Conservation (phyloP, 768 basidiomycete genomes). For the Kwoniella dendrophila region DNA sequence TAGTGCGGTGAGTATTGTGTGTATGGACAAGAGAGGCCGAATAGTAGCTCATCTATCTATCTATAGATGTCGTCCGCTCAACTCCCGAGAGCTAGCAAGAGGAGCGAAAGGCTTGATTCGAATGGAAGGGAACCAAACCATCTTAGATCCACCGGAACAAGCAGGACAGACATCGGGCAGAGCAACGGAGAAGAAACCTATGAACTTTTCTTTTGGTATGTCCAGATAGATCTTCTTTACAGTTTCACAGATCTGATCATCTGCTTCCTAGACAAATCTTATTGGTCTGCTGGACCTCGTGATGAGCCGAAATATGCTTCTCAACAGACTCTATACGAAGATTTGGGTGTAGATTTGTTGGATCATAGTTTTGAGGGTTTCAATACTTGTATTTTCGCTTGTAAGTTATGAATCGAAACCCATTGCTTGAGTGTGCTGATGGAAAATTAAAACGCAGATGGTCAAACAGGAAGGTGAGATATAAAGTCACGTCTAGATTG, state of each 20-base stretch:
- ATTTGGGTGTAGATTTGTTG: conserved; percentile 88
- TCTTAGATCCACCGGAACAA: conserved; percentile 82
- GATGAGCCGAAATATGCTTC: conserved; percentile 90
- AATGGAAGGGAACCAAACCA: conserved; percentile 92
- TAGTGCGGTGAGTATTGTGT: conserved; percentile 50
- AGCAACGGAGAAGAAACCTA: conserved; percentile 84
- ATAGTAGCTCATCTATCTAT: conserved; percentile 63
- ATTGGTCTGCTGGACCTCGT: conserved; percentile 90
- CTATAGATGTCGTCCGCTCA: conserved; percentile 89
- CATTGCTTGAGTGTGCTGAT: conserved; percentile 17
- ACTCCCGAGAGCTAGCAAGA: conserved; percentile 85
- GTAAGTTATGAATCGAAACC: conserved; percentile 64
- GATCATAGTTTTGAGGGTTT: conserved; percentile 96
- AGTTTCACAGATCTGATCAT: conserved; percentile 1
- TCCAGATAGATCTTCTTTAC: background rate
- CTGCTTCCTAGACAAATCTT: conserved; percentile 74
- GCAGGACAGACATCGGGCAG: conserved; percentile 62
- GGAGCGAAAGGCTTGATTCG: conserved; percentile 92
- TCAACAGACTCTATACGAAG: conserved; percentile 91
- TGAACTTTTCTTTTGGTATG: conserved; percentile 76
- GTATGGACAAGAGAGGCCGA: too few species aligned
- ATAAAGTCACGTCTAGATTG: background rate
- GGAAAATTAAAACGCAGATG: too few species aligned
- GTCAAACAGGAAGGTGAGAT: conserved; percentile 52
- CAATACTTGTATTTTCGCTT: conserved; percentile 98